Evolutionary conservation across 108 stramenopile species (phyloP).

Genomic region (Discostella pseudostelligera): DNA sequence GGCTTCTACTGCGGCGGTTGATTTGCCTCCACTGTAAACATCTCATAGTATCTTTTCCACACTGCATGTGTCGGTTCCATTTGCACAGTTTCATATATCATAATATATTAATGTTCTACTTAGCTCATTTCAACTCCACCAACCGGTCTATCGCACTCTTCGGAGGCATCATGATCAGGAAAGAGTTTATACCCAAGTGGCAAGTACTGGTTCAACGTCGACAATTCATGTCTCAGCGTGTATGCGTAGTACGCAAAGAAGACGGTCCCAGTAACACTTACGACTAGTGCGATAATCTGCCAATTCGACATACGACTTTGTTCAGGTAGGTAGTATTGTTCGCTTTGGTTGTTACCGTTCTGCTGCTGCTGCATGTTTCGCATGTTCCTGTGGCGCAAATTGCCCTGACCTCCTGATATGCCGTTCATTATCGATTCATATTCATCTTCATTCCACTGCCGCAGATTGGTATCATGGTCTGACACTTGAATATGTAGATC

Average conservation of each 20-base stretch:
- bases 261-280: slow-evolving; percentile 4
- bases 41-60: too few species aligned
- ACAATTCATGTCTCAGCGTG: slow-evolving; percentile 7
- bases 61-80: too few species aligned
- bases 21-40: slow-evolving; percentile 29
- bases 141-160: neutral
- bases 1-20: slow-evolving; percentile 35
- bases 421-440: slow-evolving; percentile 17
- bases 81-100: too few species aligned
- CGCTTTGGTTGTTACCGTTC: slow-evolving; percentile 3
- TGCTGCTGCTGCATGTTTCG: too few species aligned
- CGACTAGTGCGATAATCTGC: slow-evolving; percentile 5
- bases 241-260: slow-evolving; percentile 5
- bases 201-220: slow-evolving; percentile 11
- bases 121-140: slow-evolving; percentile 25
- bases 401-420: slow-evolving; percentile 2
- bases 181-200: slow-evolving; percentile 18
- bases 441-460: slow-evolving; percentile 16
- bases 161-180: slow-evolving; percentile 8
- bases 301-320: slow-evolving; percentile 2
- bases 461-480: neutral
- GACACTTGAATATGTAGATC: neutral
- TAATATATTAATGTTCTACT: neutral
- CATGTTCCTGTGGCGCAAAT: slow-evolving; percentile 16
- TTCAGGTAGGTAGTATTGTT: slow-evolving; percentile 6